Percentiles rank a stretch among this genome's conserved stretches.
Evolutionary conservation across 2,329 filamentous ascomycete species (phyloP).

Genomic region (Coniochaeta prunicola): DNA sequence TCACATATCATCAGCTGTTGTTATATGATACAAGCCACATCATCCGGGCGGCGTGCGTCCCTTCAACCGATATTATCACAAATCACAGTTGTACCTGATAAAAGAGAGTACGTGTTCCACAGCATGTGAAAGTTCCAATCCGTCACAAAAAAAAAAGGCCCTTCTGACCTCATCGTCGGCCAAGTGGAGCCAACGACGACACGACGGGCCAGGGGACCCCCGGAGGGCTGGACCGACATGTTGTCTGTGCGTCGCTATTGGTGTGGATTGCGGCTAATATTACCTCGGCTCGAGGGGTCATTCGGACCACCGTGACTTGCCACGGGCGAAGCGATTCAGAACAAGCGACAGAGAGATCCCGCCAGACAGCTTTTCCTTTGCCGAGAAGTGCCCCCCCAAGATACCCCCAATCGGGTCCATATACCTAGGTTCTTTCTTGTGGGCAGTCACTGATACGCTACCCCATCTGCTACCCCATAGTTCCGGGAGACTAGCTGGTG

Average conservation of each 20-base stretch:
- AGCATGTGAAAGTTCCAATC: not conserved
- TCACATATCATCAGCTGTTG: too few relatives aligned
- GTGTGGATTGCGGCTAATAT: conserved; percentile 4
- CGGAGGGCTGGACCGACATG: not conserved
- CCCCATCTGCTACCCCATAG: conserved; percentile 8
- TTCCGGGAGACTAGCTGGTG: conserved; percentile 1
- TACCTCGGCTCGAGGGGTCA: conserved; percentile 16
- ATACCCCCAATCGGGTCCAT: conserved; percentile 4
- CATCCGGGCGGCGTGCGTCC: not conserved
- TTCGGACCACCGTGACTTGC: conserved; percentile 14
- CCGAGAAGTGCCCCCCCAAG: not conserved
- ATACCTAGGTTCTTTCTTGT: conserved; percentile 16
- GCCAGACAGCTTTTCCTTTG: not conserved
- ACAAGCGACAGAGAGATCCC: not conserved
- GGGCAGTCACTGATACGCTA: conserved; percentile 3
- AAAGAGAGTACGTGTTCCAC: not conserved
- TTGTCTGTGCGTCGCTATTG: not conserved
- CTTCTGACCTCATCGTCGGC: not conserved
- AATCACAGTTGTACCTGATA: too few relatives aligned
- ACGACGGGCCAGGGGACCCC: not conserved
- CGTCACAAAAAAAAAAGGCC: not conserved
- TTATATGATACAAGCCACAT: not conserved
- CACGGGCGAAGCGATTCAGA: conserved; percentile 1
- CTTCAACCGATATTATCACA: not conserved
- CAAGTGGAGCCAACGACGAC: not conserved